Conservation (phyloP, 2,329 filamentous ascomycete species). For the Epichloe aotearoae region DNA sequence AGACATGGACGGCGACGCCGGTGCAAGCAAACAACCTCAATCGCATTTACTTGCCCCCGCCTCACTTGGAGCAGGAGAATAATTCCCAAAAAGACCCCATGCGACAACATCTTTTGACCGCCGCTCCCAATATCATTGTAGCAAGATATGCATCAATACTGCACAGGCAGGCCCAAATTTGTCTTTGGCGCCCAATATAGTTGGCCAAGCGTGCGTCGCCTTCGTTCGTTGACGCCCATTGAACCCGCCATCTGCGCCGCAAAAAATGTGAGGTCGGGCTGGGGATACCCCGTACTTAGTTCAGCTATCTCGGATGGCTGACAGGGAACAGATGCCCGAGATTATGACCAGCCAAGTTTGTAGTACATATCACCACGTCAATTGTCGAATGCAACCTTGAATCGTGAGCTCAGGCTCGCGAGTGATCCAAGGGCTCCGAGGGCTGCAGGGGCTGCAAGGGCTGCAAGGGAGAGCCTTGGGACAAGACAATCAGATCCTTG, state of each 20-base stretch:
- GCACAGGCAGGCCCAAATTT: not conserved
- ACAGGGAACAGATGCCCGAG: not conserved
- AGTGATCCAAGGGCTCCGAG: not conserved
- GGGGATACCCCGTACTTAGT: not conserved
- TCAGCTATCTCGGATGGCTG: not conserved
- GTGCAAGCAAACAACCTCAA: not conserved
- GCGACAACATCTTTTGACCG: not conserved
- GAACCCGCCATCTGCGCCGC: not conserved
- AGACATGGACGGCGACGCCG: not conserved
- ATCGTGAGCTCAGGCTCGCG: not conserved
- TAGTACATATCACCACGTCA: not conserved
- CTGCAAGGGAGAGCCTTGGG: not conserved
- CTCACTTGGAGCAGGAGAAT: not conserved
- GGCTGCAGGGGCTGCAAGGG: not conserved
- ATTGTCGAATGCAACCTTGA: not conserved
- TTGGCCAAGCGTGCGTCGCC: not conserved
- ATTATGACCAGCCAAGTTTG: not conserved
- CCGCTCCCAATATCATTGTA: not conserved
- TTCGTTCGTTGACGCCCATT: not conserved
- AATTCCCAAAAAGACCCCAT: not conserved
- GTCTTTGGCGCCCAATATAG: not conserved
- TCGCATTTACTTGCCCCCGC: not conserved
- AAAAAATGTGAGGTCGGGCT: not conserved
- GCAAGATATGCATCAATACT: not conserved
- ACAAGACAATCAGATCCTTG: not conserved